These are phyloP conservation scores for Apiotrichum domesticum DNA, from an alignment of 1,284 basidiomycete genomes.

Conservation along the genomic window DNA sequence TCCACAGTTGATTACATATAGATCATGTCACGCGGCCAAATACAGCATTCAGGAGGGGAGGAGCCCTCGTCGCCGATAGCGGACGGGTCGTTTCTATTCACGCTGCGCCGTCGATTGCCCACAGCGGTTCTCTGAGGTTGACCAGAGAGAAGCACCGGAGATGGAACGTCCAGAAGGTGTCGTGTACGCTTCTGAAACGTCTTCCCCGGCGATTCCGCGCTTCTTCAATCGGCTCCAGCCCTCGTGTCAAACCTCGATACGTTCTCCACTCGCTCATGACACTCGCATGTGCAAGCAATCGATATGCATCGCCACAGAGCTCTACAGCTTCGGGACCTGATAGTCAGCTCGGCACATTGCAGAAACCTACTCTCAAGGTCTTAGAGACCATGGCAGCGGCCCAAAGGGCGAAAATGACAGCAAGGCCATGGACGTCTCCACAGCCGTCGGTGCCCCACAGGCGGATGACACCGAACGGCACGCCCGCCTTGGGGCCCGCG, in stretches of 20 bases:
- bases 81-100: not conserved
- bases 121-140: slow-evolving; percentile 4
- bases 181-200: too few relatives aligned
- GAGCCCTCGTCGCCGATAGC: not conserved
- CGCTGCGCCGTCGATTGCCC: not conserved
- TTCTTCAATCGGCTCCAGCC: not conserved
- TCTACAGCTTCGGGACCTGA: slow-evolving; percentile 3
- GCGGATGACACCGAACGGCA: slow-evolving; percentile 67
- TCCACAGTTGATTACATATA: not conserved
- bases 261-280: not conserved
- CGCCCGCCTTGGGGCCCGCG: slow-evolving; percentile 19
- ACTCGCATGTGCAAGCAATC: not conserved
- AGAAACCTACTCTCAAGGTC: slow-evolving; percentile 61
- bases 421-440: slow-evolving; percentile 72
- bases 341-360: not conserved
- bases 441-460: slow-evolving; percentile 65
- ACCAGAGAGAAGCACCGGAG: not conserved
- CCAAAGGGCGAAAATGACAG: slow-evolving; percentile 70
- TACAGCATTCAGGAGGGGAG: not conserved
- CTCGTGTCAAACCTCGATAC: not conserved
- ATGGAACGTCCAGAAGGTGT: too few relatives aligned
- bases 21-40: not conserved
- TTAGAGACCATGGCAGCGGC: slow-evolving; percentile 94
- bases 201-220: not conserved
- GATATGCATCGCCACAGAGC: not conserved